Conservation (phyloP, 257 asterid species). For the Solanum lycopersicoides region DNA sequence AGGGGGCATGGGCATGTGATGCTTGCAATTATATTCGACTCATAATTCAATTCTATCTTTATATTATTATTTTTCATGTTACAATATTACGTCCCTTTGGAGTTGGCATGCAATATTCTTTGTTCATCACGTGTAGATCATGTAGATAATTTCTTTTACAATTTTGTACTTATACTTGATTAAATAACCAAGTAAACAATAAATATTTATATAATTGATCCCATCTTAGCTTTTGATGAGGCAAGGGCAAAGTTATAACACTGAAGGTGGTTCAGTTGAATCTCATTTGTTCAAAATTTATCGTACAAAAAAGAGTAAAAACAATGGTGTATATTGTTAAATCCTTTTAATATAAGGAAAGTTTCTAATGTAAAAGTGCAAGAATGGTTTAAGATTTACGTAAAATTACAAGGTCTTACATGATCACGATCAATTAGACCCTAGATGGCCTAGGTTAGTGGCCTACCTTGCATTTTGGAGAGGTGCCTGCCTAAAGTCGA, state of each 20-base stretch:
- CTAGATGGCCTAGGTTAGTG: too few relatives aligned
- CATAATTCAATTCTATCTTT: not conserved
- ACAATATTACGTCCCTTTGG: not conserved
- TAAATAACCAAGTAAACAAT: not conserved
- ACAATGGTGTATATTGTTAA: too few relatives aligned
- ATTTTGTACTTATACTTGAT: not conserved
- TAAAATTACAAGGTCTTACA: too few relatives aligned
- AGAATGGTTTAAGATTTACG: not conserved
- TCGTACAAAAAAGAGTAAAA: too few relatives aligned
- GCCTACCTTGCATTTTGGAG: too few relatives aligned
- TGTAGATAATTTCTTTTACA: not conserved
- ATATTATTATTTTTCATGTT: not conserved
- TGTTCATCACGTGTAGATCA: not conserved
- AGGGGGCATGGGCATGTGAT: not conserved
- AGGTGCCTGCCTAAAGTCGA: too few relatives aligned
- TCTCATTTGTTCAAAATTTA: not conserved
- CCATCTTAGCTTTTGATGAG: not conserved
- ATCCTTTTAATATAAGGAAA: not conserved
- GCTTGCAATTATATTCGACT: not conserved
- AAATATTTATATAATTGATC: not conserved
- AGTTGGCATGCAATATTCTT: not conserved
- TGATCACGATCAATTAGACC: too few relatives aligned
- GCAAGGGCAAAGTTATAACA: not conserved
- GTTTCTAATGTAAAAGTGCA: not conserved
- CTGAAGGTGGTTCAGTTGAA: not conserved